These are phyloP conservation scores for Rubia tinctorum DNA, from an alignment of 305 asterid species.

Conservation along the genomic window DNA sequence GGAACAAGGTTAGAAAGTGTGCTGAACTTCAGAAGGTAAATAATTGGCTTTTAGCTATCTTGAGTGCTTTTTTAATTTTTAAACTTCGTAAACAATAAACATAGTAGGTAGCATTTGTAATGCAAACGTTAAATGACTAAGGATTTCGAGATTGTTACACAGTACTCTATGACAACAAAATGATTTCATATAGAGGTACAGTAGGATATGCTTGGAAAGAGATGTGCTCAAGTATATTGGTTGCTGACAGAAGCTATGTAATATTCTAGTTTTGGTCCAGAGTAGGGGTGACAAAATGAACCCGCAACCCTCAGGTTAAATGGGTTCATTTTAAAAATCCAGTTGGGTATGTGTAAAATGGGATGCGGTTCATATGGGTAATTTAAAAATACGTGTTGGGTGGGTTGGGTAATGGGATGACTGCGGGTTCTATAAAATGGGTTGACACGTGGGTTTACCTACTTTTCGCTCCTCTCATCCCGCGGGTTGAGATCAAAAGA, in stretches of 20 bases:
- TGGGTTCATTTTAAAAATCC: too few species aligned
- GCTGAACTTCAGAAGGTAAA: conserved; percentile 75
- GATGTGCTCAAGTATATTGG: neutral
- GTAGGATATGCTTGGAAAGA: neutral
- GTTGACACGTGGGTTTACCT: too few species aligned
- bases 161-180: neutral
- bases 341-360: too few species aligned
- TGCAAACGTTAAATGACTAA: neutral
- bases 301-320: too few species aligned
- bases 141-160: neutral
- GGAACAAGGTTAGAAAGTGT: conserved; percentile 58
- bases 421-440: too few species aligned
- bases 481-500: too few species aligned
- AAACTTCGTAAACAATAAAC: neutral
- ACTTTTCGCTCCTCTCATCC: too few species aligned
- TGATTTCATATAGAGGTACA: neutral
- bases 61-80: neutral
- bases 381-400: too few species aligned
- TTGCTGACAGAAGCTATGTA: neutral
- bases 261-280: neutral
- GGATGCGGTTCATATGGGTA: too few species aligned
- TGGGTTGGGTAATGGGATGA: too few species aligned
- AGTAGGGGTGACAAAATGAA: too few species aligned
- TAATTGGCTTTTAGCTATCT: neutral
- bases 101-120: neutral